These are phyloP conservation scores for Arabidopsis arenosa DNA, from an alignment of 345 rosid species.

Conservation along the genomic window DNA sequence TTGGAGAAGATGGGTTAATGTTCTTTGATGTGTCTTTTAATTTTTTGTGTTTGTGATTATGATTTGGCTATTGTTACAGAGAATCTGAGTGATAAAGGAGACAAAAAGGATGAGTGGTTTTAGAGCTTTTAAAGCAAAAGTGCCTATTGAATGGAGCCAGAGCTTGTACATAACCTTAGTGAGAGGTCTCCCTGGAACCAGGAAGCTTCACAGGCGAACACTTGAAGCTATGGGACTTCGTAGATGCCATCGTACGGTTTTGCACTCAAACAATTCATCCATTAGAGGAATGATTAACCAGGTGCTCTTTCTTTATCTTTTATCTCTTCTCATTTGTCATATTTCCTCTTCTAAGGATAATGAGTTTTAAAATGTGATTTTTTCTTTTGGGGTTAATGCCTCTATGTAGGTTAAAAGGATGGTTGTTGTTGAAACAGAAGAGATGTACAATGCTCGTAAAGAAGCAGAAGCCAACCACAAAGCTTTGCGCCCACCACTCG, in stretches of 20 bases:
- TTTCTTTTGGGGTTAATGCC: neutral
- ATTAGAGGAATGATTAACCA: constrained; percentile 81
- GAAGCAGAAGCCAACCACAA: constrained; percentile 58
- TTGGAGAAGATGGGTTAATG: neutral
- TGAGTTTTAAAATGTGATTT: too few relatives aligned
- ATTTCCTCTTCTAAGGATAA: neutral
- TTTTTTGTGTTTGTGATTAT: constrained; percentile 3
- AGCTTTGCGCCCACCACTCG: constrained; percentile 65
- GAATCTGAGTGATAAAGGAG: constrained; percentile 4
- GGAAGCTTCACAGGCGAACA: constrained; percentile 81
- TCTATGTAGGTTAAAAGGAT: constrained; percentile 67
- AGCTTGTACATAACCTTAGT: constrained; percentile 73
- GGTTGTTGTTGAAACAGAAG: constrained; percentile 79
- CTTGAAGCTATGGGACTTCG: constrained; percentile 74
- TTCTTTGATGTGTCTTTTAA: neutral
- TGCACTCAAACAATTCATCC: constrained; percentile 66
- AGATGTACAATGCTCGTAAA: constrained; percentile 80
- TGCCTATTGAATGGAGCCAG: constrained; percentile 69
- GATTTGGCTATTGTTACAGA: constrained; percentile 17
- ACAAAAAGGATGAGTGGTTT: constrained; percentile 64
- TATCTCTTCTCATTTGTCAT: neutral
- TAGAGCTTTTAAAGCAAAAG: constrained; percentile 74
- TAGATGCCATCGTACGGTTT: constrained; percentile 76
- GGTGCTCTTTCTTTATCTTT: constrained; percentile 43
- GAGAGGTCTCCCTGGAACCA: constrained; percentile 85